These are phyloP conservation scores for Tylopilus sp. DNA, from an alignment of 1,284 basidiomycete genomes.

Conservation along the genomic window DNA sequence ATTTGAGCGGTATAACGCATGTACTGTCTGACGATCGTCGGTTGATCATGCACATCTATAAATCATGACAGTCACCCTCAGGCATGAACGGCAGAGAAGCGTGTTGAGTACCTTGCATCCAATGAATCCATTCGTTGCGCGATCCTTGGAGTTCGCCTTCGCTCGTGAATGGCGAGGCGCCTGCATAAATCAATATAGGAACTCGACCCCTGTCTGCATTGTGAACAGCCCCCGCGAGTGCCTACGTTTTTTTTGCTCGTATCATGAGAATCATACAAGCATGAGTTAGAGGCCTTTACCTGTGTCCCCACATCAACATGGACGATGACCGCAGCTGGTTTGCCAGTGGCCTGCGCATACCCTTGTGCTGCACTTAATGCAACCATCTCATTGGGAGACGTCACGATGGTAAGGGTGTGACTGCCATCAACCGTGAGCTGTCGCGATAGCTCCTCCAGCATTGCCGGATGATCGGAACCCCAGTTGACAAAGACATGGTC, in stretches of 20 bases:
- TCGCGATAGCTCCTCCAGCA: slow-evolving; percentile 74
- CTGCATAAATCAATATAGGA: slow-evolving; percentile 78
- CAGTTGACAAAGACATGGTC: slow-evolving; percentile 81
- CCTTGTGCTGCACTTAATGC: slow-evolving; percentile 78
- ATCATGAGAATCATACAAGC: neutral
- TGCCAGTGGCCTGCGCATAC: slow-evolving; percentile 72
- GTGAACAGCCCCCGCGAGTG: slow-evolving; percentile 76
- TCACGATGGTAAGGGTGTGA: slow-evolving; percentile 63
- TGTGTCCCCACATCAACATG: slow-evolving; percentile 82
- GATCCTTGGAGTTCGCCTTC: slow-evolving; percentile 68
- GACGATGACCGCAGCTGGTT: slow-evolving; percentile 76
- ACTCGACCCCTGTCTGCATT: slow-evolving; percentile 72
- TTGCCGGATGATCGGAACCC: slow-evolving; percentile 78
- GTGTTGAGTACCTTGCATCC: slow-evolving; percentile 65
- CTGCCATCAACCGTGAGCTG: slow-evolving; percentile 57
- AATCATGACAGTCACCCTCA: slow-evolving; percentile 3
- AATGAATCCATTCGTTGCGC: slow-evolving; percentile 81
- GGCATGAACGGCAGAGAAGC: neutral
- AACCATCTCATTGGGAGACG: slow-evolving; percentile 82
- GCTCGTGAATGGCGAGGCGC: slow-evolving; percentile 69
- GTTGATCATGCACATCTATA: slow-evolving; percentile 73
- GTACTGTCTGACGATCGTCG: slow-evolving; percentile 76
- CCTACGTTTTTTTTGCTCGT: slow-evolving; percentile 47
- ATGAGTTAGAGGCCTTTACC: slow-evolving; percentile 44
- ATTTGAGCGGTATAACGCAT: slow-evolving; percentile 76